Conservation (phyloP, 352 stramenopile species). For the Plasmopara viticola region DNA sequence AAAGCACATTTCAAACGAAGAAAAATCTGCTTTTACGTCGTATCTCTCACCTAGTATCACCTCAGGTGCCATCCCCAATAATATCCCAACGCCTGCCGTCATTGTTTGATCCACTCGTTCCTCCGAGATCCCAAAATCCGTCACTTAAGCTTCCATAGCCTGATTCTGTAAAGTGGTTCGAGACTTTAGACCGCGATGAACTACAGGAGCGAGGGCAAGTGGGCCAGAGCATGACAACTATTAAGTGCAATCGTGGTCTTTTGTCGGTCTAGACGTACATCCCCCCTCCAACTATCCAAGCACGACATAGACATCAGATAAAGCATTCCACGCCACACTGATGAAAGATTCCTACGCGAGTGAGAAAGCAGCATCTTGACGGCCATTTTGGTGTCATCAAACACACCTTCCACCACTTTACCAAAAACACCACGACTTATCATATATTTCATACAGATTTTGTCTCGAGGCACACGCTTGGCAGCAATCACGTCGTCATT, state of each 20-base stretch:
- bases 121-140: conserved; percentile 28
- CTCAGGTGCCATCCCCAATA: conserved; percentile 68
- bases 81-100: conserved; percentile 30
- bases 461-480: conserved; percentile 30
- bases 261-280: conserved; percentile 18
- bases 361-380: conserved; percentile 40
- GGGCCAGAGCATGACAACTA: conserved; percentile 25
- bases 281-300: conserved; percentile 47
- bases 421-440: conserved; percentile 37
- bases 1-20: conserved; percentile 38
- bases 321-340: conserved; percentile 37
- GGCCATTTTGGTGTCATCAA: conserved; percentile 28
- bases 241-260: conserved; percentile 25
- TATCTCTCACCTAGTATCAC: conserved; percentile 33
- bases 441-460: conserved; percentile 19
- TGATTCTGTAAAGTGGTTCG: conserved; percentile 28
- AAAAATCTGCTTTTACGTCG: conserved; percentile 33
- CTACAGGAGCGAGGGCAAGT: conserved; percentile 28
- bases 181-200: conserved; percentile 31
- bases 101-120: conserved; percentile 23
- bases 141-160: conserved; percentile 22
- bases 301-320: conserved; percentile 35
- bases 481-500: conserved; percentile 35
- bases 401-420: conserved; percentile 33
- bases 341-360: conserved; percentile 28